Evolutionary conservation across 2,329 filamentous ascomycete species (phyloP).

Genomic region (Tympanopsis confertula): DNA sequence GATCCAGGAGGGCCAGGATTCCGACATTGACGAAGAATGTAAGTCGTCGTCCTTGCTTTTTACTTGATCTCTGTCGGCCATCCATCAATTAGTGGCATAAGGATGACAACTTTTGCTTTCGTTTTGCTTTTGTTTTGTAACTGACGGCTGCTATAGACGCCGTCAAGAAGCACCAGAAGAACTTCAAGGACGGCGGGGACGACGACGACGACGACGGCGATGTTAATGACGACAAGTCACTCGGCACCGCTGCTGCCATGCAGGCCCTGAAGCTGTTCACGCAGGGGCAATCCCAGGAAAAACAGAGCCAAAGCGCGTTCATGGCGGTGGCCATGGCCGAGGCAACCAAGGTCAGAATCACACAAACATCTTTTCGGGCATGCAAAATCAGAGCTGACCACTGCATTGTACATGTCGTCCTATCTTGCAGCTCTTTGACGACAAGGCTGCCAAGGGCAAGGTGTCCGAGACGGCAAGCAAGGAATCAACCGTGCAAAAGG

Average conservation of each 20-base stretch:
- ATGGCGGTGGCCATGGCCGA: conserved; percentile 80
- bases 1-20: conserved; percentile 27
- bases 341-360: conserved; percentile 57
- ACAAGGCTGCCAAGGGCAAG: conserved; percentile 40
- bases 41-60: conserved; percentile 5
- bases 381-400: conserved; percentile 4
- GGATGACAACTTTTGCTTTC: neutral
- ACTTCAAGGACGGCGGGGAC: conserved; percentile 48
- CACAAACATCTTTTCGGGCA: conserved; percentile 2
- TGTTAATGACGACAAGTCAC: conserved; percentile 33
- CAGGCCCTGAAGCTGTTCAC: conserved; percentile 74
- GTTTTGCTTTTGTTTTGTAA: neutral
- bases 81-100: neutral
- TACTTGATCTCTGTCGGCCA: neutral
- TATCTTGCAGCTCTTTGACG: conserved; percentile 40
- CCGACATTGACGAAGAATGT: conserved; percentile 36
- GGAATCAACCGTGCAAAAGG: conserved; percentile 67
- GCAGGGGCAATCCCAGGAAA: conserved; percentile 32
- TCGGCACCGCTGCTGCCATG: conserved; percentile 67
- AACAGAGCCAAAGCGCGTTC: conserved; percentile 63
- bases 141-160: conserved; percentile 35
- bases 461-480: conserved; percentile 54
- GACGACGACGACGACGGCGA: conserved; percentile 31
- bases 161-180: conserved; percentile 63
- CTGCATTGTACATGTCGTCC: conserved; percentile 3